Evolutionary conservation across 2,329 filamentous ascomycete species (phyloP).

Genomic region (Trichoderma lentiforme): DNA sequence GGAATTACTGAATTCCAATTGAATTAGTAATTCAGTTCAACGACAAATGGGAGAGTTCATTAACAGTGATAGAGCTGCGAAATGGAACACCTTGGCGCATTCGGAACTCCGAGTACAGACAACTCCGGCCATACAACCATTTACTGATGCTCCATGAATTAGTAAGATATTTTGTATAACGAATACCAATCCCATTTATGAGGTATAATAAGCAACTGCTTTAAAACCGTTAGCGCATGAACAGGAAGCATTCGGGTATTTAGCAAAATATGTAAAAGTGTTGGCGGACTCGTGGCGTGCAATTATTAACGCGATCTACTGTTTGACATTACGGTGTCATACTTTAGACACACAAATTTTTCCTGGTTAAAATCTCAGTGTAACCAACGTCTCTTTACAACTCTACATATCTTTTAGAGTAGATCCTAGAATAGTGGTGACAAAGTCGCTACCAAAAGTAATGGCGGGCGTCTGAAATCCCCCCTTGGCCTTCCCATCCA

Average conservation of each 20-base stretch:
- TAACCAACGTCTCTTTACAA: background rate
- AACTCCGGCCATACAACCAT: background rate
- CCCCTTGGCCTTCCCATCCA: background rate
- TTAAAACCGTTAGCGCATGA: too few species aligned
- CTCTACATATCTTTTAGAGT: background rate
- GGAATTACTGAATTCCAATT: fast-evolving
- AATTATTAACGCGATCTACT: background rate
- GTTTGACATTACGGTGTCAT: background rate
- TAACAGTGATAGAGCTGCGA: background rate
- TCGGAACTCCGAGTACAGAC: background rate
- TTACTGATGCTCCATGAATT: background rate
- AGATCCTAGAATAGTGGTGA: background rate
- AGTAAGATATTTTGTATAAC: too few species aligned
- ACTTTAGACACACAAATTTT: fast-evolving
- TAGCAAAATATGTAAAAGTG: background rate
- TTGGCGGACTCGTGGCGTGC: too few species aligned
- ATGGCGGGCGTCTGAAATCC: background rate
- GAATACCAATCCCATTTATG: too few species aligned
- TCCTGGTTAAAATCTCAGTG: background rate
- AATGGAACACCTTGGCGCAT: too few species aligned
- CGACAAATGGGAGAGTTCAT: background rate
- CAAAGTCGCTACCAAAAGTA: background rate
- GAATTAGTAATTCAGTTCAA: background rate
- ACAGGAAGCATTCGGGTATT: background rate
- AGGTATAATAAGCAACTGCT: too few species aligned